These are phyloP conservation scores for Rhodotorula mucilaginosa DNA, from an alignment of 1,284 basidiomycete genomes.

Conservation along the genomic window DNA sequence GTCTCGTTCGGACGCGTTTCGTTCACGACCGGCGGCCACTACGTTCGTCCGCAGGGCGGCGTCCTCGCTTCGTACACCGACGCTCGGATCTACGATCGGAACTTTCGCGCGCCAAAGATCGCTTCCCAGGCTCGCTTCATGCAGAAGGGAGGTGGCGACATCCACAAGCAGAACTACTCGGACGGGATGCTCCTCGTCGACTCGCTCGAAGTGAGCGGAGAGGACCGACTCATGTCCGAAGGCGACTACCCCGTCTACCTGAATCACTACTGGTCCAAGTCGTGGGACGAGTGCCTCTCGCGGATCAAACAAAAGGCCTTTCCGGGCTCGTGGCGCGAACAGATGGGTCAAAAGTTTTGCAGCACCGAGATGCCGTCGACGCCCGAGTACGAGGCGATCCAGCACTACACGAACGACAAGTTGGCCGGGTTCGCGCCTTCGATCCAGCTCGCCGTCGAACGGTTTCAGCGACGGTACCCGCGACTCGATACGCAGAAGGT, in stretches of 20 bases:
- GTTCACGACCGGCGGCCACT: background rate
- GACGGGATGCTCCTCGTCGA: background rate
- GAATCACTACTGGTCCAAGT: conserved; percentile 14
- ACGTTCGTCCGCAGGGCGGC: background rate
- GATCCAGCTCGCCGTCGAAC: background rate
- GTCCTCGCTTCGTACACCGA: background rate
- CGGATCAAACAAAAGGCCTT: conserved; percentile 18
- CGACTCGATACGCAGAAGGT: background rate
- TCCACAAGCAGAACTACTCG: conserved; percentile 1
- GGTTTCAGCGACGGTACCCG: conserved; percentile 1
- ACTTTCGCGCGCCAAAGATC: conserved; percentile 10
- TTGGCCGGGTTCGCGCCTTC: conserved; percentile 1
- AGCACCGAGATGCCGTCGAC: conserved; percentile 6
- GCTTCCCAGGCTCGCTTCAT: conserved; percentile 1
- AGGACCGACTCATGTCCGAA: background rate
- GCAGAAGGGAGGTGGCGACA: conserved; percentile 3
- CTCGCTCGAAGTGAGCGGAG: background rate
- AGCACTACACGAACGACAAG: background rate
- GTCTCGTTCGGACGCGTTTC: conserved; percentile 7
- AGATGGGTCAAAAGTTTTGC: conserved; percentile 9
- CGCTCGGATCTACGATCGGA: conserved; percentile 4
- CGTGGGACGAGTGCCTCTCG: conserved; percentile 8
- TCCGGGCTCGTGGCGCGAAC: conserved; percentile 17
- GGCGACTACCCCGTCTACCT: conserved; percentile 3
- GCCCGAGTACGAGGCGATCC: background rate